Base-by-base conservation (phyloP, 495 filamentous ascomycete species). In the Tuber brumale region DNA sequence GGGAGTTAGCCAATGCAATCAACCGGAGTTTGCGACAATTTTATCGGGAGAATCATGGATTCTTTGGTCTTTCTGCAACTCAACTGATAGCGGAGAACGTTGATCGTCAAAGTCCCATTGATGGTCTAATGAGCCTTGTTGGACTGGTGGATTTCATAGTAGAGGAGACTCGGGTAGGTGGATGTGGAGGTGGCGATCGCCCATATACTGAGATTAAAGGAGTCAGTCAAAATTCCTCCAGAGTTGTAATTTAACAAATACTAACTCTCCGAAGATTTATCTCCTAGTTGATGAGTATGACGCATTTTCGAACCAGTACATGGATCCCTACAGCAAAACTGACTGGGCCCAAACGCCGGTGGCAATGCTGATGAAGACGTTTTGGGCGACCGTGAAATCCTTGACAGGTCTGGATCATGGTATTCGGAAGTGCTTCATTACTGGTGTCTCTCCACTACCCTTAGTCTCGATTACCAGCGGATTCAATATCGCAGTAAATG, bases 351-450 rank as follows among this genome's bases (percentile, higher is more conserved):
- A 27, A 12, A 31, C 6, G 0, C 43, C 43, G 10, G 18, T 70
- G n/a, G 31, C 70, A 42, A 44, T 39, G 27, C 19, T 73, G n/a
- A 41, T 70, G 14, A 76, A 27, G 12, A 43, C 35, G 10, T 74
- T 76, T 21, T 76, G 75, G 46, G 27, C 37, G 18, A 74, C 37
- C 37, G 51, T 76, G 16, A 76, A 44, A 35, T 6, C 37, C n/a
- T 8, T 69, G 6, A 76, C 37, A 44, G 16, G 3, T 21, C 19
- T 61, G 31, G 6, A 16, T 9, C 73, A 71, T 39, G 39, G 71
- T 10, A 74, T 76, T 9, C 18, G 27, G 8, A 74, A 48, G 44
- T 74, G 39, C 21, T 76, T 76, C 19, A 74, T 76, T 46, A 76
- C 75, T 10, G 70, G 75, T 5, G 46, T 46, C 48, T 72, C 48